These are phyloP conservation scores for Erigeron canadensis DNA, from an alignment of 129 eudicot genomes.

Conservation along the genomic window DNA sequence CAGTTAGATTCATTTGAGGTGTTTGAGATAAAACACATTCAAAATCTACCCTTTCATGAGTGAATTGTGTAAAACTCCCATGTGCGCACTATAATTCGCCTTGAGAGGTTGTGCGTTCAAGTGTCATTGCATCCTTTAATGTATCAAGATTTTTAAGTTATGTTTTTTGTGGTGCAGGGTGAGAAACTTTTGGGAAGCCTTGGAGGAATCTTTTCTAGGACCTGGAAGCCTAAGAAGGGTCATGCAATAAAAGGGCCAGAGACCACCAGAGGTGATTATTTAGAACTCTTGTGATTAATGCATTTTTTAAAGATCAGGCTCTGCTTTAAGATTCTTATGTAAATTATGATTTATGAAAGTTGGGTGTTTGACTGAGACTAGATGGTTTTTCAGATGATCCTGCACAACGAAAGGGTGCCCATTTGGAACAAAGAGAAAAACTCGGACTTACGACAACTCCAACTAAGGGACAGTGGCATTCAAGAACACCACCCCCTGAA, in stretches of 20 bases:
- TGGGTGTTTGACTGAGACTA: slow-evolving; percentile 9
- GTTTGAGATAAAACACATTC: not conserved
- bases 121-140: not conserved
- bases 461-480: slow-evolving; percentile 37
- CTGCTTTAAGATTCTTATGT: not conserved
- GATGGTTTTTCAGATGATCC: slow-evolving; percentile 66
- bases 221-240: slow-evolving; percentile 96
- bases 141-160: slow-evolving; percentile 13
- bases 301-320: not conserved
- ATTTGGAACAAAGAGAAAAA: slow-evolving; percentile 88
- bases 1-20: not conserved
- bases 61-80: not conserved
- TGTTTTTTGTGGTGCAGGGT: slow-evolving; percentile 52
- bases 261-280: slow-evolving; percentile 56
- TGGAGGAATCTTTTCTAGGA: slow-evolving; percentile 84
- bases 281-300: not conserved
- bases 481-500: slow-evolving; percentile 63
- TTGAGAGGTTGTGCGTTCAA: not conserved
- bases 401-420: slow-evolving; percentile 61
- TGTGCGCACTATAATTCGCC: not conserved
- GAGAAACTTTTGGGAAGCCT: slow-evolving; percentile 97
- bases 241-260: slow-evolving; percentile 68
- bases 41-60: not conserved
- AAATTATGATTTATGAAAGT: not conserved
- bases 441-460: slow-evolving; percentile 58